Evolutionary conservation across 139 green algal genomes (phyloP), one percentile per base, ranked within the genome.

Genomic region (Chlorella sp.): DNA sequence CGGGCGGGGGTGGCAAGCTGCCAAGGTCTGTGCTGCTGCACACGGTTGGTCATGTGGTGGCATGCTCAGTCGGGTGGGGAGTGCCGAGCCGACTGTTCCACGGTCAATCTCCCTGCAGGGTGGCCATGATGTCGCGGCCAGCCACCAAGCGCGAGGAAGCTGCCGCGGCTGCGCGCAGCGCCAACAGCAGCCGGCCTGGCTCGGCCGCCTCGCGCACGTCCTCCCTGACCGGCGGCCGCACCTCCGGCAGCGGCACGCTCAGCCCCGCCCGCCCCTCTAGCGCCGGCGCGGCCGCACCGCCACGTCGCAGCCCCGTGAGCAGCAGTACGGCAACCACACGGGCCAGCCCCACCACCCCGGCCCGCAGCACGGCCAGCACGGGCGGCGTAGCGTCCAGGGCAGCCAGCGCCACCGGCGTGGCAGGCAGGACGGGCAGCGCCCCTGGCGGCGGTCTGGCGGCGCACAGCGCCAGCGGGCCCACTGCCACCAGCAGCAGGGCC

Each of bases 61-160:
- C n/a, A n/a, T n/a, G n/a, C n/a, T n/a, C n/a, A n/a, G n/a, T n/a
- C n/a, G n/a, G n/a, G n/a, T n/a, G n/a, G n/a, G n/a, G n/a, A n/a
- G n/a, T n/a, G n/a, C n/a, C n/a, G n/a, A n/a, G n/a, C n/a, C n/a
- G n/a, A n/a, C n/a, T n/a, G n/a, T n/a, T n/a, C n/a, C n/a, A 45
- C 65, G 36, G n/a, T 2, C 41, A 15, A 33, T 3, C 35, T n/a
- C 8, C 12, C 8, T 48, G 67, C 67, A 75, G 77, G 46, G 77
- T 82, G 23, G 77, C 77, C 5, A 70, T 82, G 68, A 55, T 82
- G 40, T 55, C 77, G 50, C 62, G 72, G 38, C 73, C 68, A 40
- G 60, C 73, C 23, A 42, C 73, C 41, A 79, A 79, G 40, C 65
- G 58, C 29, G 73, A 71, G 61, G 73, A 79, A 27, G 36, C n/a